phyloP scores from a whole-genome alignment of 2,329 filamentous ascomycete species.

The Amphichorda felina region DNA sequence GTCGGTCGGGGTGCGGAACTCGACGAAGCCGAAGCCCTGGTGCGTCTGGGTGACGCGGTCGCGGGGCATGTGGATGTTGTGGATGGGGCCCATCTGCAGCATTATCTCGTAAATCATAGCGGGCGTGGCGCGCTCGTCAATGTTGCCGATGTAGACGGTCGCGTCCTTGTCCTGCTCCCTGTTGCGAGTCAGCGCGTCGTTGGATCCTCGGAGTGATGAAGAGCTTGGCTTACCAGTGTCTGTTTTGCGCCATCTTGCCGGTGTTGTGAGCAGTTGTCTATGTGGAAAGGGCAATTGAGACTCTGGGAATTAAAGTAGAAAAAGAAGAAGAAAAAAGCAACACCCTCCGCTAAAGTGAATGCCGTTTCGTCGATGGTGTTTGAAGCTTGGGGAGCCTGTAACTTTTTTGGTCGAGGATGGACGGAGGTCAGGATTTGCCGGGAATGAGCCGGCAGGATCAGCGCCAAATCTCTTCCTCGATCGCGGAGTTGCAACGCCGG shows the following conservation, averaged over 20 bases:
- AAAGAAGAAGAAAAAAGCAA: neutral
- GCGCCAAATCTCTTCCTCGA: slow-evolving; percentile 5
- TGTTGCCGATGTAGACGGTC: slow-evolving; percentile 95
- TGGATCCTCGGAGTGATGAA: neutral
- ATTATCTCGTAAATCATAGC: slow-evolving; percentile 94
- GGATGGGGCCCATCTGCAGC: slow-evolving; percentile 93
- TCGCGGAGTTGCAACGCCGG: neutral
- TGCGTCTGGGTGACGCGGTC: slow-evolving; percentile 95
- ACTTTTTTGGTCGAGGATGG: slow-evolving; percentile 10
- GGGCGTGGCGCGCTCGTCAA: slow-evolving; percentile 90
- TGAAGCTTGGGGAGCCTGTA: slow-evolving; percentile 5
- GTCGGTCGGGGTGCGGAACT: slow-evolving; percentile 90
- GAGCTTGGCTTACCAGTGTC: slow-evolving; percentile 54
- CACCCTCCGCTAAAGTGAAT: neutral
- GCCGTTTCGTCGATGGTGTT: neutral
- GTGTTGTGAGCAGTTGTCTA: slow-evolving; percentile 2
- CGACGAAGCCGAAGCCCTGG: slow-evolving; percentile 97
- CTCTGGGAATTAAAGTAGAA: neutral
- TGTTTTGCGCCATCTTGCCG: slow-evolving; percentile 50
- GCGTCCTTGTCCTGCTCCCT: slow-evolving; percentile 98
- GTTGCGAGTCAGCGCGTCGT: neutral
- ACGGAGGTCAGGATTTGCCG: slow-evolving; percentile 10
- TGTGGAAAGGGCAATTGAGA: neutral
- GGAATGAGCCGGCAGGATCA: slow-evolving; percentile 16
- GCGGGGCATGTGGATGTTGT: slow-evolving; percentile 96